Evolutionary conservation across 192 early-diverging fungal genomes (phyloP), one percentile per base, ranked within the genome.

Genomic region (Coemansia sp.): DNA sequence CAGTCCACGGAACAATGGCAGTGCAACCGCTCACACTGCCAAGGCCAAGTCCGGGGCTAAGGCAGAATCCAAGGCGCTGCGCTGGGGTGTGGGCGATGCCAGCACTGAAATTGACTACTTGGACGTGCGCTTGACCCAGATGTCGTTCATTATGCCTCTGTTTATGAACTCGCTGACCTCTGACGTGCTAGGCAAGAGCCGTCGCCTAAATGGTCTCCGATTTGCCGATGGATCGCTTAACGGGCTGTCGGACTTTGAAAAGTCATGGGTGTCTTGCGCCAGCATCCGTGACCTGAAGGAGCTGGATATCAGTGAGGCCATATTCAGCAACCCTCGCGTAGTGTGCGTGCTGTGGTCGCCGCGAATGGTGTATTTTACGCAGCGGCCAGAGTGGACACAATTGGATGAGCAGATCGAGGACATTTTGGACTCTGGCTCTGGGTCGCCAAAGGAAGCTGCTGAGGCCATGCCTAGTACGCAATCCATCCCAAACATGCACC

Each of bases 31-130:
- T 0, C 21, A 34, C 3, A 25, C 57, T 51, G 57, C 38, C 15
- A 55, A 42, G n/a, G 21, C 7, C 34, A 69, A 59, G 12, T 17
- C 23, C 25, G 12, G 15, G 5, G 51, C 50, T 15, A 58, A 58
- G 7, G 27, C 57, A 21, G 75, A 76, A 23, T 44, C 78, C 34
- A 77, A 67, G 29, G 77, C 77, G 9, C 73, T 79, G 48, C 77
- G 78, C 58, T 86, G 85, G 85, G 75, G 78, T 19, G 65, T 86
- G 19, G 80, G 81, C 62, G 85, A 86, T 67, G 82, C 77, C 38
- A 77, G 76, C 60, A 44, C 76, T 23, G 85, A 86, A 63, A 74
- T 86, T 37, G 77, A 82, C 58, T 77, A 86, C 51, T 32, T 86
- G 57, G 85, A 86, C 29, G 75, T 83, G 27, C 85, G 85, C n/a